Evolutionary conservation across 176 grass and related monocot genomes (phyloP), one percentile per base, ranked within the genome.

Genomic region (Typha latifolia): DNA sequence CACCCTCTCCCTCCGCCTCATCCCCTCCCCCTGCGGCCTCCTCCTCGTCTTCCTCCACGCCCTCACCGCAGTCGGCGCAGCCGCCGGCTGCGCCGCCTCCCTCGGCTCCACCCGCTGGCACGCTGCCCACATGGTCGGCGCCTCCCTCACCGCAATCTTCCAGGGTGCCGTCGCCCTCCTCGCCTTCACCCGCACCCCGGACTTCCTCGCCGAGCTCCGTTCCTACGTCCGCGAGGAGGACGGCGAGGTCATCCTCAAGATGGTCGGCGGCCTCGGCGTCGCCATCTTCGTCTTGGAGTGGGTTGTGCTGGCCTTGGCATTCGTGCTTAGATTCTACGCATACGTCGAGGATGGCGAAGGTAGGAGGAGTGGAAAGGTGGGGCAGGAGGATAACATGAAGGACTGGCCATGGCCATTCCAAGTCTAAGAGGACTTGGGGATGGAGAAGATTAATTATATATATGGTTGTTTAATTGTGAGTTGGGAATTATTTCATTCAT

Each of bases 1-100:
- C 67, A 99, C 95, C 64, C 86, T 99, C 53, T 99, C 95, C 2
- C 95, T 99, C 55, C 89, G 89, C 74, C 95, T 99, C 12, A 72
- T 94, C 13, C 95, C 95, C 53, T 94, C 95, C 67, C 62, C 90
- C 64, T 83, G 87, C 72, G 95, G 89, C 63, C 83, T 99, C 81
- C 95, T 99, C 81, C 86, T 99, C 51, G 81, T 94, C 89, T 72
- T 93, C 70, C 95, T 93, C 74, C 89, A 93, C 57, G 86, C 89
- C 74, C 70, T 93, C 68, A 94, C 89, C 49, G 87, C 84, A 14
- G 81, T 69, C 32, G 84, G 84, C 68, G 89, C 95, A 56, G 86
- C 83, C 24, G 84, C 84, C 21, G 86, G 83, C 0, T 93, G 89
- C 74, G 84, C 84, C 53, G 76, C 86, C 61, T 79, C 89, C 21